Base-by-base conservation (phyloP, 441 rosid genomes). In the Bruguiera hainesii region DNA sequence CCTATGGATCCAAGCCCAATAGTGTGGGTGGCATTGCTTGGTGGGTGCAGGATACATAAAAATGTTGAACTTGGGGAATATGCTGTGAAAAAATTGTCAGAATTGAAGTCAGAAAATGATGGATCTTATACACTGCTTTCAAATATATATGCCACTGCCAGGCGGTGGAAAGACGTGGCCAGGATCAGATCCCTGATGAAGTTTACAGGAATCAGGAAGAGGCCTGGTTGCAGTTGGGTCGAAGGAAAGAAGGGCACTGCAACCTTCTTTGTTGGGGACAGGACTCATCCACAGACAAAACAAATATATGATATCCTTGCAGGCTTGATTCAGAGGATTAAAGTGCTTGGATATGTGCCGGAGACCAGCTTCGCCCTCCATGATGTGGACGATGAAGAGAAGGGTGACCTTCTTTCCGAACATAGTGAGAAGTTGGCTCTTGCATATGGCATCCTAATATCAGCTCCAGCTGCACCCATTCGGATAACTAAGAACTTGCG, bases 351-450 rank as follows among this genome's bases (percentile, higher is more conserved):
- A 7, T 92, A 90, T 82, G 89, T 85, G 68, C 95, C 98, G 58
- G 85, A 87, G 75, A 88, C 81, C 21, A 85, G 84, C 58, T 92
- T 83, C 80, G 95, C 96, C 3, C 98, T 92, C 48, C 98, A 92
- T 75, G 96, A 92, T 59, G 95, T 92, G 78, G 97, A 88, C 71
- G 93, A 90, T 80, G 98, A 92, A 74, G 97, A 92, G 85, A 92
- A 92, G 71, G 89, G 73, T 53, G 86, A 83, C 70, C 88, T 87
- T 72, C 87, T 89, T 66, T 73, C 66, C 4, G 89, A 86, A 74
- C 96, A 89, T 46, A 83, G 91, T 73, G 96, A 89, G 85, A 89
- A 89, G 78, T 65, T 87, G 68, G 91, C 96, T 67, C 96, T 89
- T 76, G 96, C 89, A 3, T 85, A 77, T 63, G 87, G 88, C 65